Percentiles rank a stretch among this genome's conserved stretches.
These are phyloP conservation scores for Sclerotinia trifoliorum DNA, from an alignment of 2,329 filamentous ascomycete species.

Conservation along the genomic window DNA sequence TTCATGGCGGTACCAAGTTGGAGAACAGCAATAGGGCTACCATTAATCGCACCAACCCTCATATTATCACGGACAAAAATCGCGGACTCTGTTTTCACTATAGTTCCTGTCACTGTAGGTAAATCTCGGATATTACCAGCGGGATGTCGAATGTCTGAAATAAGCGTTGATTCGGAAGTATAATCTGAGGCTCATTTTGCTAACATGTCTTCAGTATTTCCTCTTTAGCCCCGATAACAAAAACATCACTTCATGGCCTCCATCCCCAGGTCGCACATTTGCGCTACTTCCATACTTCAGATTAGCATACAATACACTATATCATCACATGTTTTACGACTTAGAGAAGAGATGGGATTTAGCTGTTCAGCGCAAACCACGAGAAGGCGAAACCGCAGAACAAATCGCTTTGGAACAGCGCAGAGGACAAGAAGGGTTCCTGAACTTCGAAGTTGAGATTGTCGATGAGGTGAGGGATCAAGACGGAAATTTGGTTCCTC, in stretches of 20 bases:
- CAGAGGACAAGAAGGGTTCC: constrained; percentile 37
- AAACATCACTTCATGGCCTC: constrained; percentile 44
- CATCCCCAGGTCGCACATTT: constrained; percentile 63
- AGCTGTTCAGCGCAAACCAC: constrained; percentile 38
- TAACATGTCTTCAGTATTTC: constrained; percentile 35
- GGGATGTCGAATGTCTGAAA: too few relatives aligned
- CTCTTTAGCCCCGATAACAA: constrained; percentile 28
- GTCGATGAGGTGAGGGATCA: constrained; percentile 27
- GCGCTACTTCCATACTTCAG: constrained; percentile 65
- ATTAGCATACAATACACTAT: constrained; percentile 61
- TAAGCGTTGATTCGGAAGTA: not conserved
- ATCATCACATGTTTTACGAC: constrained; percentile 40
- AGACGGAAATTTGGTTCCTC: not conserved
- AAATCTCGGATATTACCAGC: not conserved
- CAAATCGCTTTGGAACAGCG: constrained; percentile 40
- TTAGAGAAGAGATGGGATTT: constrained; percentile 39
- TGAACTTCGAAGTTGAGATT: constrained; percentile 33
- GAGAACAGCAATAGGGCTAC: constrained; percentile 51
- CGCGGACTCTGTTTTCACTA: constrained; percentile 48
- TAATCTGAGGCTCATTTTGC: not conserved
- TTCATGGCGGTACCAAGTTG: constrained; percentile 24
- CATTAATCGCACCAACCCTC: constrained; percentile 65
- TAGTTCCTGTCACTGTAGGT: constrained; percentile 41
- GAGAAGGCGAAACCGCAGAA: constrained; percentile 40
- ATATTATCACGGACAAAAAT: constrained; percentile 65